Evolutionary conservation across 768 basidiomycete genomes (phyloP).

Genomic region (Mycena galericulata): DNA sequence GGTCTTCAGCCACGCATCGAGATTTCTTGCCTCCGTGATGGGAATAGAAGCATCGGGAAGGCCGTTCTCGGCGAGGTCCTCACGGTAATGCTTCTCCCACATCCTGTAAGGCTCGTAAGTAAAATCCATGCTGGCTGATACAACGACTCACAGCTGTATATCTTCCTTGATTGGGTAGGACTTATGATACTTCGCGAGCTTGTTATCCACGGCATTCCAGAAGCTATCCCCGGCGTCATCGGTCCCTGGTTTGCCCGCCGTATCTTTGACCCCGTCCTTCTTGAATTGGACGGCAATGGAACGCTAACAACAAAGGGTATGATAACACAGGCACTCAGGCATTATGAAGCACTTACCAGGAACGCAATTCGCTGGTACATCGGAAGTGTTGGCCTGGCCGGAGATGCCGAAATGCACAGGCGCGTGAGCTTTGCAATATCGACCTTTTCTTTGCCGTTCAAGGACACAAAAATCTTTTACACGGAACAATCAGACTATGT

Average conservation of each 20-base stretch:
- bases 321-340: background rate
- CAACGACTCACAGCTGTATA: background rate
- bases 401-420: background rate
- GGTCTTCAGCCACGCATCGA: background rate
- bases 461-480: background rate
- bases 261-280: background rate
- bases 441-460: background rate
- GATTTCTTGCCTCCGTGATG: background rate
- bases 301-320: background rate
- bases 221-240: too few species aligned
- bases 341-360: background rate
- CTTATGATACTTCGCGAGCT: background rate
- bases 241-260: background rate
- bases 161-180: too few species aligned
- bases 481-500: background rate
- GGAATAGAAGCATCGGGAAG: background rate
- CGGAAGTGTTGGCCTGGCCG: background rate
- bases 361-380: conserved; percentile 10
- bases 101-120: background rate
- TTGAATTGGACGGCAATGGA: background rate
- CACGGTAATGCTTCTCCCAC: background rate
- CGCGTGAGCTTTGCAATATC: conserved; percentile 11
- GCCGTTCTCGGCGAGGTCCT: background rate
- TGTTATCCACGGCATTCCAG: background rate
- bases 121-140: background rate